Base-by-base conservation (phyloP, 2,329 filamentous ascomycete species). In the Aspergillus sp. region DNA sequence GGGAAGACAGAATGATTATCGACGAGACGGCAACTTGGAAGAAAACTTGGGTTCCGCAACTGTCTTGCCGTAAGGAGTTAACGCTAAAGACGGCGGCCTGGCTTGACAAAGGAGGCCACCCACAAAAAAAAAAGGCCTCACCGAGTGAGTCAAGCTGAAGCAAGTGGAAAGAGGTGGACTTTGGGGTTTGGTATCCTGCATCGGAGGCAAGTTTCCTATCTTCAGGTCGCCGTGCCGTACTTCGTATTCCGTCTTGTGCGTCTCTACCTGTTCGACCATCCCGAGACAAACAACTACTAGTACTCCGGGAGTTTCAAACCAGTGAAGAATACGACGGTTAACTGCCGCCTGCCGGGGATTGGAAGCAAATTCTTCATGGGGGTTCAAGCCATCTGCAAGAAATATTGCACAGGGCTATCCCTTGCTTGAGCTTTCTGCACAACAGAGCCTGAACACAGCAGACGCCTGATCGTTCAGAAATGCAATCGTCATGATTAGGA, bases 401-500 rank as follows among this genome's bases (percentile, higher is more conserved):
- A 45, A 53, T 47, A 53, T 48, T 24, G 54, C 17, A 51, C 59
- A 59, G 48, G 61, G 56, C 54, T 56, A 56, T 59, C 59, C 61
- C 61, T 63, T 63, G 57, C 59, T 53, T 59, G 45, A 11, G 30
- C 17, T 19, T 44, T 46, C 51, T 46, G 41, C 51, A 53, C 30
- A 33, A 46, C 51, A 34, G 17, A 49, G 47, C 37, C 49, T 54
- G 47, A 59, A 41, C 47, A 61, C 49, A 46, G 47, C 39, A 19
- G 24, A 22, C 22, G 40, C 44, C 27, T 52, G 50, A 51, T 42
- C 34, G 19, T 50, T 22, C 24, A 30, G 7, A n/a, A n/a, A 37
- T 37, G 34, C 34, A 37, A 37, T 37, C 12, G 34, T 7, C 3
- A n/a, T 37, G 34, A 37, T 37, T n/a, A 37, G 34, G 34, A 37